These are phyloP conservation scores for Saccharomyces hybrid DNA, from an alignment of 1,139 yeast species.

Conservation along the genomic window DNA sequence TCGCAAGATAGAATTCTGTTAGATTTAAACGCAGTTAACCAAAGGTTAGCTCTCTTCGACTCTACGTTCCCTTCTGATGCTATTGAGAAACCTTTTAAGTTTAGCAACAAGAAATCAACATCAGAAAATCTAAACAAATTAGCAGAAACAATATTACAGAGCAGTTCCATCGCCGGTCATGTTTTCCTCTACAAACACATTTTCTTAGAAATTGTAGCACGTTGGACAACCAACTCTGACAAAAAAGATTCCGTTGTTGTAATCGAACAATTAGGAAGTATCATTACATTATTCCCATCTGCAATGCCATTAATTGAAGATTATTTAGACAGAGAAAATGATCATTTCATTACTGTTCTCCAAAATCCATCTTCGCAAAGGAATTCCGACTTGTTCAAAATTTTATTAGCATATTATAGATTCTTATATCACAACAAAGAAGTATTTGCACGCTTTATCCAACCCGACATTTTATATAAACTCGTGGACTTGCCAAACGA, in stretches of 20 bases:
- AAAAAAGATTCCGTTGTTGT: slow-evolving; percentile 27
- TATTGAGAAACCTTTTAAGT: slow-evolving; percentile 11
- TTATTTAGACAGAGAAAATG: slow-evolving; percentile 35
- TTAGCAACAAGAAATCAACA: slow-evolving; percentile 11
- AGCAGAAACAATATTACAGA: slow-evolving; percentile 25
- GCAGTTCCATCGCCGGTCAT: slow-evolving; percentile 28
- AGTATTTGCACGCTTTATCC: slow-evolving; percentile 46
- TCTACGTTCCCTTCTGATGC: slow-evolving; percentile 16
- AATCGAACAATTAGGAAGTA: slow-evolving; percentile 44
- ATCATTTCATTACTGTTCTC: slow-evolving; percentile 35
- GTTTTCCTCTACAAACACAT: slow-evolving; percentile 48
- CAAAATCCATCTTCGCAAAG: slow-evolving; percentile 25
- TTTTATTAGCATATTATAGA: slow-evolving; percentile 60
- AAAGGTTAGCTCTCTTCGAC: slow-evolving; percentile 23
- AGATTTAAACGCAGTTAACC: slow-evolving; percentile 21
- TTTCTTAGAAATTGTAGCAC: slow-evolving; percentile 56
- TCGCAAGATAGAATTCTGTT: slow-evolving; percentile 21
- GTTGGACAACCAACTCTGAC: slow-evolving; percentile 46
- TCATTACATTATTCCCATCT: slow-evolving; percentile 46
- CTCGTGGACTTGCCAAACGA: slow-evolving; percentile 27
- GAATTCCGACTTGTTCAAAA: slow-evolving; percentile 37
- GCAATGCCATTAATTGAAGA: slow-evolving; percentile 45
- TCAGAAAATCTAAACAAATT: slow-evolving; percentile 28
- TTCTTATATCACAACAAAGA: slow-evolving; percentile 45
- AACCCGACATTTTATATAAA: slow-evolving; percentile 45